These are phyloP conservation scores for Aquilaria sinensis DNA, from an alignment of 345 rosid species.

Conservation along the genomic window DNA sequence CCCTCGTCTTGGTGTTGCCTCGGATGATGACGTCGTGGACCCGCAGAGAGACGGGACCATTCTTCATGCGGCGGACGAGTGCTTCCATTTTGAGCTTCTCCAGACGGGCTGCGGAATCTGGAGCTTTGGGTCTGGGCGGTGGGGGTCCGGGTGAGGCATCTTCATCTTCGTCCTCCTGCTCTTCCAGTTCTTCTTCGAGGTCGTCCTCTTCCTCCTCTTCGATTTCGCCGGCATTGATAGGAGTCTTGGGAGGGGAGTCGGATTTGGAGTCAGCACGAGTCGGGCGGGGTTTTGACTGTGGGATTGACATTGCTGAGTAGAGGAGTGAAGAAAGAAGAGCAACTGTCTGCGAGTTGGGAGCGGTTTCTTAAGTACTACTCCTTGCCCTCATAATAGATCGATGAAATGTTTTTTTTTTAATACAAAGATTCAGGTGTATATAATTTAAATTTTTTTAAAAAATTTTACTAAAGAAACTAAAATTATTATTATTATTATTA, in stretches of 20 bases:
- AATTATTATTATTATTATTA: too few relatives aligned
- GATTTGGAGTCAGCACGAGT: background rate
- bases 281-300: background rate
- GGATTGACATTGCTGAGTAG: background rate
- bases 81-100: constrained; percentile 38
- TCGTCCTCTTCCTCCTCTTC: constrained; percentile 22
- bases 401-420: too few relatives aligned
- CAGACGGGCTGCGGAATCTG: constrained; percentile 22
- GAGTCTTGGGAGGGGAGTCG: background rate
- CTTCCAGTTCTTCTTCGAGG: constrained; percentile 27
- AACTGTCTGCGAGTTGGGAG: too few relatives aligned
- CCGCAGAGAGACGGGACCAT: constrained; percentile 55
- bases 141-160: constrained; percentile 26
- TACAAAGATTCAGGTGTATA: too few relatives aligned
- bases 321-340: background rate
- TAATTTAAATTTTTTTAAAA: too few relatives aligned
- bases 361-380: too few relatives aligned
- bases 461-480: too few relatives aligned
- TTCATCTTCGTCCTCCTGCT: constrained; percentile 22
- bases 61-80: constrained; percentile 40
- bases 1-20: constrained; percentile 85
- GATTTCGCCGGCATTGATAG: background rate
- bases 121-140: constrained; percentile 16
- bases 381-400: too few relatives aligned
- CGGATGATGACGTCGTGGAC: constrained; percentile 76